A percentile compares a stretch with the other conserved stretches of the same genome.
Evolutionary conservation across 2,329 filamentous ascomycete species (phyloP).

Genomic region (Pseudogymnoascus sp.): DNA sequence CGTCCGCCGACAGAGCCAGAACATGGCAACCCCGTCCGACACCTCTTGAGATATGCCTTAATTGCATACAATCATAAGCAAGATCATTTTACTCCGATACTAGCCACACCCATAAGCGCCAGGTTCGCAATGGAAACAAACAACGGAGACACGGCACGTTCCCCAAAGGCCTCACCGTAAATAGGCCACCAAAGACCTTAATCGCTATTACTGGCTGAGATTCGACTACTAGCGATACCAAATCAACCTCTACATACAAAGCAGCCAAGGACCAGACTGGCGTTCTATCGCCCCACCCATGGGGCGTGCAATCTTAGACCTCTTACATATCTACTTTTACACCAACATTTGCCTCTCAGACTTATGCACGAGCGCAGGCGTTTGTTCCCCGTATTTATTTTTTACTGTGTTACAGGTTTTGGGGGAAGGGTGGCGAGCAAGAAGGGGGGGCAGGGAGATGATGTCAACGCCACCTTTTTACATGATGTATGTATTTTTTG

Average conservation of each 20-base stretch:
- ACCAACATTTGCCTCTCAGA: not conserved
- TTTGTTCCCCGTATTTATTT: not conserved
- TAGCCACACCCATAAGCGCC: not conserved
- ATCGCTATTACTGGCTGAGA: not conserved
- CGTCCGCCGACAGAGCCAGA: not conserved
- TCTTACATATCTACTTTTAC: not conserved
- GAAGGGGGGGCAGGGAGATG: not conserved
- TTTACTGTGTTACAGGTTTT: not conserved
- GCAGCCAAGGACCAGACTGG: not conserved
- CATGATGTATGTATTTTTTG: not conserved
- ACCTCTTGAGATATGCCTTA: not conserved
- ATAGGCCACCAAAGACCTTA: not conserved
- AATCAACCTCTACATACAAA: not conserved
- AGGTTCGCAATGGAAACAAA: not conserved
- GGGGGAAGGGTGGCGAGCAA: not conserved
- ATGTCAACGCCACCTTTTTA: not conserved
- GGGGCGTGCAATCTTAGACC: not conserved
- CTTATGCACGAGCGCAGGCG: slow-evolving; percentile 1
- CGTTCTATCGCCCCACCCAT: not conserved
- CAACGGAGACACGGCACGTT: not conserved
- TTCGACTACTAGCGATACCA: not conserved
- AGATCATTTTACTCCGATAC: not conserved
- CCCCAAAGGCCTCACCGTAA: not conserved
- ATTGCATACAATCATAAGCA: not conserved
- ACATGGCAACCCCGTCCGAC: not conserved